A percentile compares a stretch with the other conserved stretches of the same genome.
phyloP scores from a whole-genome alignment of 176 grass and related monocot species.

The Oropetium thomaeum region DNA sequence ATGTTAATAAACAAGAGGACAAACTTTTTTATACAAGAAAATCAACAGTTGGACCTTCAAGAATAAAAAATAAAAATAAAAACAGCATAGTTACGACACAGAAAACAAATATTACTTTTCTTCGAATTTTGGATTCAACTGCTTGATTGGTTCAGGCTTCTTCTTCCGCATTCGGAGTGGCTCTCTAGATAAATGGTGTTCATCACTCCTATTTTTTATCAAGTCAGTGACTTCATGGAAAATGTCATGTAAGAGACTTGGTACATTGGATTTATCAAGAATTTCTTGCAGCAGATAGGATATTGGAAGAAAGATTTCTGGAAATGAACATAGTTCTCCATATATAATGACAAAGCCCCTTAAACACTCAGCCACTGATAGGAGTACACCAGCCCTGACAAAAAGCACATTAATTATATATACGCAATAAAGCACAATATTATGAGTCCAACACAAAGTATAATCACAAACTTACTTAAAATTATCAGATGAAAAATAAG shows the following conservation, averaged over 20 bases:
- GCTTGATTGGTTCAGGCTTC: slow-evolving; percentile 80
- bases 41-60: background rate
- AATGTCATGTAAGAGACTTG: slow-evolving; percentile 40
- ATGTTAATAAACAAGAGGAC: background rate
- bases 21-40: background rate
- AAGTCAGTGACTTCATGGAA: slow-evolving; percentile 70
- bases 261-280: slow-evolving; percentile 49
- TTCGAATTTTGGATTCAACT: slow-evolving; percentile 91
- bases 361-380: slow-evolving; percentile 70
- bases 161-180: slow-evolving; percentile 80
- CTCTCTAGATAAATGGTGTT: slow-evolving; percentile 60
- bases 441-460: background rate
- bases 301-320: slow-evolving; percentile 85
- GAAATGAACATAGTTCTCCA: slow-evolving; percentile 67
- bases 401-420: slow-evolving; percentile 1
- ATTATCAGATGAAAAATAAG: slow-evolving; percentile 57
- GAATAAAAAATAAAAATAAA: slow-evolving; percentile 1
- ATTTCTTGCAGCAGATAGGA: slow-evolving; percentile 54
- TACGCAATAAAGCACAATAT: background rate
- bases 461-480: slow-evolving; percentile 58
- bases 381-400: slow-evolving; percentile 60
- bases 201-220: slow-evolving; percentile 60
- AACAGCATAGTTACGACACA: background rate
- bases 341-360: slow-evolving; percentile 78
- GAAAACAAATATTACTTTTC: slow-evolving; percentile 62